Conservation (phyloP, 129 eudicot species). For the Mikania micrantha region DNA sequence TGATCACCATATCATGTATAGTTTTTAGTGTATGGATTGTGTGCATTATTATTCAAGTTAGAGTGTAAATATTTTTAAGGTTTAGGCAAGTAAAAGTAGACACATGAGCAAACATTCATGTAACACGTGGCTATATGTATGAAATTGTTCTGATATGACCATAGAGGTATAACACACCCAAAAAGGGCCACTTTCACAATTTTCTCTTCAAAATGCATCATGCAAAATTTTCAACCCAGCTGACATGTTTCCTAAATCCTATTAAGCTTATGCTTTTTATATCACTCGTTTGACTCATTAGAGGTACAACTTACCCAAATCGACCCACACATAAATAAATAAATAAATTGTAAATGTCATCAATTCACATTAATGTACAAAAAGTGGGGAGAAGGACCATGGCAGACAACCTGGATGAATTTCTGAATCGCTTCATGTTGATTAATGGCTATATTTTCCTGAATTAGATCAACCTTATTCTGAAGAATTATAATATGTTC, state of each 20-base stretch:
- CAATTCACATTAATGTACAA: background rate
- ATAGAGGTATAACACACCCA: no score
- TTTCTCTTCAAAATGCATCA: background rate
- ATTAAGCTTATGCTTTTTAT: background rate
- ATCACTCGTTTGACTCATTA: background rate
- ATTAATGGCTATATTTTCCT: conserved; percentile 88
- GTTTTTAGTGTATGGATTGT: no score
- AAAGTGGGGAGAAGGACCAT: background rate
- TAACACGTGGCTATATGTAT: no score
- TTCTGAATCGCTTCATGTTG: conserved; percentile 94
- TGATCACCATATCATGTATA: no score
- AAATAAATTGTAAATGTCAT: background rate
- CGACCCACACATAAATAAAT: background rate
- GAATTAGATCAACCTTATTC: conserved; percentile 90
- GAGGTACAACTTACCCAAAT: background rate
- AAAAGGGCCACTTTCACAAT: no score
- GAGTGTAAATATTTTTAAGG: no score
- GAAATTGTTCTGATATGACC: no score
- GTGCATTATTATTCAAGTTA: no score
- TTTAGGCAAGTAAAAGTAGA: no score
- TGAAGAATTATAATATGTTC: conserved; percentile 92
- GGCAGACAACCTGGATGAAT: conserved; percentile 66
- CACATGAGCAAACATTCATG: no score
- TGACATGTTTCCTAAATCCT: background rate
- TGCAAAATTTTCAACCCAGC: background rate